Evolutionary conservation across 768 basidiomycete genomes (phyloP).

Genomic region (Leccinum olivaceopallidum): DNA sequence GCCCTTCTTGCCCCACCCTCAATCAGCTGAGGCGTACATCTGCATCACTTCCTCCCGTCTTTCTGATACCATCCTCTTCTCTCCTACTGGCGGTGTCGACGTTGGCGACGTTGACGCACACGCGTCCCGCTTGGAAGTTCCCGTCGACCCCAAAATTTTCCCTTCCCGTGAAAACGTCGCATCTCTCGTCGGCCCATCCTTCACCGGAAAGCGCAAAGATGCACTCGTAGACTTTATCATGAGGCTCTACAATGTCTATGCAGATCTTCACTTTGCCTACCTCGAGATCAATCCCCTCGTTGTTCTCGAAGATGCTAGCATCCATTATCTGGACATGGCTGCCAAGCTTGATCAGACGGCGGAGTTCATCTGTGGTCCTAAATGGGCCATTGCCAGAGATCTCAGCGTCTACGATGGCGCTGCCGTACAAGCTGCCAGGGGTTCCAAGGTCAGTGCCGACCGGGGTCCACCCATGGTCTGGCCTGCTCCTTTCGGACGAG

Average conservation of each 20-base stretch:
- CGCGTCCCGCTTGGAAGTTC: constrained; percentile 84
- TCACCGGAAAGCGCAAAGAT: constrained; percentile 83
- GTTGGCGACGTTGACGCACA: constrained; percentile 98
- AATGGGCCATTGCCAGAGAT: constrained; percentile 98
- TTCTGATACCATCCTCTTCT: constrained; percentile 96
- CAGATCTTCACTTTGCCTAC: constrained; percentile 99
- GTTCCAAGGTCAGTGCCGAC: constrained; percentile 70
- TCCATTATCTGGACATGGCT: constrained; percentile 99
- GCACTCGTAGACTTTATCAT: constrained; percentile 93
- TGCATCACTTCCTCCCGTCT: constrained; percentile 96
- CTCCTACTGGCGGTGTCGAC: constrained; percentile 98
- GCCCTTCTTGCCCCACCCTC: constrained; percentile 96
- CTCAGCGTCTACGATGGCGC: constrained; percentile 66
- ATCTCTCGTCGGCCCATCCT: constrained; percentile 73
- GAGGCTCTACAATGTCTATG: constrained; percentile 95
- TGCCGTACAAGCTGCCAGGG: constrained; percentile 35
- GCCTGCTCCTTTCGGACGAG: constrained; percentile 95
- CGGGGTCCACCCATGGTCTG: constrained; percentile 98
- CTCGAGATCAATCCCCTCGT: constrained; percentile 99
- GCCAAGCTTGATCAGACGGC: constrained; percentile 99
- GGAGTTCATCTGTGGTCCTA: constrained; percentile 96
- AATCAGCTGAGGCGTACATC: constrained; percentile 95
- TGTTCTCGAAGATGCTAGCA: constrained; percentile 78
- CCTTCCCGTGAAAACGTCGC: constrained; percentile 80
- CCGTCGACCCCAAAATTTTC: constrained; percentile 66